phyloP scores from a whole-genome alignment of 176 grass and related monocot species.

The Triticum monococcum region DNA sequence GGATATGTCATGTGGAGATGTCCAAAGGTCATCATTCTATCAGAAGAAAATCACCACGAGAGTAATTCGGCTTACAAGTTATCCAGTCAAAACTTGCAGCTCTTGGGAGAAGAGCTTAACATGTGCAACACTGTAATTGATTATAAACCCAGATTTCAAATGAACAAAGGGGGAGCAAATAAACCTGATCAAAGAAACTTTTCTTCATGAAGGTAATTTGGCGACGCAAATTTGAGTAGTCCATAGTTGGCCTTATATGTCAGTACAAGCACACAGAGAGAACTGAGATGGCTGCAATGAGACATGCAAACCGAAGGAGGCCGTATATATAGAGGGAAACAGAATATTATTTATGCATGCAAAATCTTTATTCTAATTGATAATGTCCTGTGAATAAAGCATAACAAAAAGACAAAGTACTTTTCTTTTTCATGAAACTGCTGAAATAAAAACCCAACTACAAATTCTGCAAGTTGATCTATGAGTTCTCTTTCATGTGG shows the following conservation, averaged over 20 bases:
- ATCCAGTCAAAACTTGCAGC: conserved; percentile 2
- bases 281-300: conserved; percentile 36
- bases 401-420: conserved; percentile 44
- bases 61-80: conserved; percentile 6
- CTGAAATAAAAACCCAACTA: conserved; percentile 23
- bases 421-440: conserved; percentile 34
- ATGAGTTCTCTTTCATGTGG: conserved; percentile 19
- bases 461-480: conserved; percentile 47
- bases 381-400: conserved; percentile 52
- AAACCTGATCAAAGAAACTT: conserved; percentile 83
- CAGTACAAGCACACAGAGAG: conserved; percentile 29
- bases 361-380: conserved; percentile 59
- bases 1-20: not conserved
- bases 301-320: conserved; percentile 9
- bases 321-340: conserved; percentile 51
- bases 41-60: not conserved
- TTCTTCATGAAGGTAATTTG: conserved; percentile 65
- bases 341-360: conserved; percentile 38
- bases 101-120: not conserved
- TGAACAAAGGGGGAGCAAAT: not conserved
- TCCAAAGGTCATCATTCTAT: not conserved
- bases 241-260: conserved; percentile 42
- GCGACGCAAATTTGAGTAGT: conserved; percentile 43
- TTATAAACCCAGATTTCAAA: not conserved
- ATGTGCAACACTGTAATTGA: not conserved